Percentiles rank a stretch among this genome's conserved stretches.
phyloP scores from a whole-genome alignment of 768 basidiomycete species.

The Pseudohyphozyma bogoriensis region DNA sequence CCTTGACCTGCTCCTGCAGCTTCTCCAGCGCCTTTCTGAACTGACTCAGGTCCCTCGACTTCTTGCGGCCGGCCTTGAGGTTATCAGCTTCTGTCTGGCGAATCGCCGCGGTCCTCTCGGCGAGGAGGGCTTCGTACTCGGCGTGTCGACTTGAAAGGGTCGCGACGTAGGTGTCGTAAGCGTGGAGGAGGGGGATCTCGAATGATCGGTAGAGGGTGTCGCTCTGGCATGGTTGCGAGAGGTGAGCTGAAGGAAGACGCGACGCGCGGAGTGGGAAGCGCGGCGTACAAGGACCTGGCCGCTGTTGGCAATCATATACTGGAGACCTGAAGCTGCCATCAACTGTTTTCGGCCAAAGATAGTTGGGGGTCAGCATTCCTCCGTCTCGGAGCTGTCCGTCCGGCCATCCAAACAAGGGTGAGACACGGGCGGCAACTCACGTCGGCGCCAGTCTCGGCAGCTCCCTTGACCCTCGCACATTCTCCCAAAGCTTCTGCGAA shows the following conservation, averaged over 20 bases:
- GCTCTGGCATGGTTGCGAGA: slow-evolving; percentile 1
- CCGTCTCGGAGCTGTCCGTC: too few species aligned
- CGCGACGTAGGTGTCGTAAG: slow-evolving; percentile 23
- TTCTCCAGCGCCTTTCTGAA: slow-evolving; percentile 24
- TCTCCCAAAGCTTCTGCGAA: slow-evolving; percentile 23
- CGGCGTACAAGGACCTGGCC: slow-evolving; percentile 16
- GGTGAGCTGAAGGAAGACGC: neutral
- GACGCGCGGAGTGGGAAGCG: neutral
- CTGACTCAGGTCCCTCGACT: slow-evolving; percentile 25
- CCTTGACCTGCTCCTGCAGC: slow-evolving; percentile 27
- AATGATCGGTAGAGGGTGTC: slow-evolving; percentile 27
- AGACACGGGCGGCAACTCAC: too few species aligned
- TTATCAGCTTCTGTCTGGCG: slow-evolving; percentile 30
- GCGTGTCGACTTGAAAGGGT: slow-evolving; percentile 23
- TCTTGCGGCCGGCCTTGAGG: slow-evolving; percentile 23
- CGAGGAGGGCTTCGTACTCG: slow-evolving; percentile 24
- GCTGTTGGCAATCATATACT: slow-evolving; percentile 27
- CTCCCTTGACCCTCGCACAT: slow-evolving; percentile 28
- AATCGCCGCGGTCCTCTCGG: slow-evolving; percentile 21
- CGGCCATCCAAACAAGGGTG: too few species aligned
- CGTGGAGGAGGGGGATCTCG: slow-evolving; percentile 26
- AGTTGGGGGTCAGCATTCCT: too few species aligned
- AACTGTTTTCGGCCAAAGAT: too few species aligned
- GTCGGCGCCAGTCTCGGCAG: slow-evolving; percentile 23
- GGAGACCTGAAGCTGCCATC: slow-evolving; percentile 22